Percentiles rank a stretch among this genome's conserved stretches.
Evolutionary conservation across 345 rosid species (phyloP).

Genomic region (Punica granatum): DNA sequence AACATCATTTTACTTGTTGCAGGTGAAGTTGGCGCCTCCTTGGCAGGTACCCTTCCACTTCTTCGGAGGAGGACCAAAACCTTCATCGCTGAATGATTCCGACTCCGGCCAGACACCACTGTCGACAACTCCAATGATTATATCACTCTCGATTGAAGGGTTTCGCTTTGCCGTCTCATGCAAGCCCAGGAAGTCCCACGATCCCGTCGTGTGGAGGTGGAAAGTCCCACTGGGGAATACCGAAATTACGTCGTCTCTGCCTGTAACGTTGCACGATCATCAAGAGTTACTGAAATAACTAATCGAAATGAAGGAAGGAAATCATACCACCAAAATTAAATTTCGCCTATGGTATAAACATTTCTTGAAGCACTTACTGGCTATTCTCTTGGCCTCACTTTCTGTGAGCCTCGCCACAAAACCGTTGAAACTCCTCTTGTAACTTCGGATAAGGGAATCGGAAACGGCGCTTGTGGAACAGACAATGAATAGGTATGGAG

Average conservation of each 20-base stretch:
- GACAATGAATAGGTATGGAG: background rate
- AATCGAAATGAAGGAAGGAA: too few relatives aligned
- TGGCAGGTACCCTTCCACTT: slow-evolving; percentile 19
- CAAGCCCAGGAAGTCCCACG: slow-evolving; percentile 54
- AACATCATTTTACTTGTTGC: slow-evolving; percentile 17
- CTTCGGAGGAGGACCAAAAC: slow-evolving; percentile 12
- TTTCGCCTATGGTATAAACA: too few relatives aligned
- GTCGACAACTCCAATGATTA: slow-evolving; percentile 21
- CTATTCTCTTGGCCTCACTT: slow-evolving; percentile 31
- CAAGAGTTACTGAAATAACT: too few relatives aligned
- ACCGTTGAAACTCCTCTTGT: slow-evolving; percentile 52
- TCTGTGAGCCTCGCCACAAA: slow-evolving; percentile 41
- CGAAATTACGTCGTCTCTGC: slow-evolving; percentile 27
- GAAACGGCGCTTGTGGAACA: slow-evolving; percentile 18
- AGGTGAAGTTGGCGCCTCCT: slow-evolving; percentile 13
- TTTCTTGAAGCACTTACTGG: slow-evolving; percentile 23
- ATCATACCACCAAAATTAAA: too few relatives aligned
- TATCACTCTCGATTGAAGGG: slow-evolving; percentile 4
- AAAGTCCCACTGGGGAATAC: slow-evolving; percentile 30
- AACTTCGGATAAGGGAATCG: slow-evolving; percentile 34
- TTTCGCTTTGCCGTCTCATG: slow-evolving; percentile 5
- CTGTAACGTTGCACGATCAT: background rate
- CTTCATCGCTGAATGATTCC: slow-evolving; percentile 9
- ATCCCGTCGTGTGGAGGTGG: slow-evolving; percentile 38
- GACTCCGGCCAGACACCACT: slow-evolving; percentile 21